These are phyloP conservation scores for Magnaporthiopsis rhizophila DNA, from an alignment of 2,329 filamentous ascomycete species.

Conservation along the genomic window DNA sequence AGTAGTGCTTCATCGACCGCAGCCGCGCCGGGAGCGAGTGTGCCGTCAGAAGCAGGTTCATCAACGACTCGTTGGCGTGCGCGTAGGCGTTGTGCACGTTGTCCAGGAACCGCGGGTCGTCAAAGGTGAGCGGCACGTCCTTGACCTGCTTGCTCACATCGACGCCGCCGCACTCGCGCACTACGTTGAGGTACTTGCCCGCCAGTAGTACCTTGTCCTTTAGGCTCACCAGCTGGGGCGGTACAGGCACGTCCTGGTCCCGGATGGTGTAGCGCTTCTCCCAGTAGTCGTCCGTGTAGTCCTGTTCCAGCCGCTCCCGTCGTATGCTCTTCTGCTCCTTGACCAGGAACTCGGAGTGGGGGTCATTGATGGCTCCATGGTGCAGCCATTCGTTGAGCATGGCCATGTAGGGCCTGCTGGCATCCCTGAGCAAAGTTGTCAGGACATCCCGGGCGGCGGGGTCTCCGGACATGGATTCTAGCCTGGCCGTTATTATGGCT, in stretches of 20 bases:
- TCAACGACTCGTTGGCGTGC: conserved; percentile 86
- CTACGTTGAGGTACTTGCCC: conserved; percentile 96
- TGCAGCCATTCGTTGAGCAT: conserved; percentile 99
- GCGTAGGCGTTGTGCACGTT: conserved; percentile 95
- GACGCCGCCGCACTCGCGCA: conserved; percentile 92
- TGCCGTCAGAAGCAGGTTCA: conserved; percentile 84
- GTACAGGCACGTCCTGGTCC: conserved; percentile 67
- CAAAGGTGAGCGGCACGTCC: conserved; percentile 86
- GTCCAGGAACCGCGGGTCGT: conserved; percentile 84
- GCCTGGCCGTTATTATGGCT: conserved; percentile 71
- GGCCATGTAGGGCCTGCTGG: conserved; percentile 89
- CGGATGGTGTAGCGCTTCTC: conserved; percentile 94
- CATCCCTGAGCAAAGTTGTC: conserved; percentile 74
- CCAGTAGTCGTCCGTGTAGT: conserved; percentile 99
- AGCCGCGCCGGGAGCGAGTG: conserved; percentile 83
- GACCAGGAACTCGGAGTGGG: conserved; percentile 87
- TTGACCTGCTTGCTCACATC: conserved; percentile 83
- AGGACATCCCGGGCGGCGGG: conserved; percentile 77
- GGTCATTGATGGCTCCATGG: conserved; percentile 89
- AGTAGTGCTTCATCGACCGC: conserved; percentile 93
- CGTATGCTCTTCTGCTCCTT: conserved; percentile 95
- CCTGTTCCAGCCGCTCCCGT: conserved; percentile 81
- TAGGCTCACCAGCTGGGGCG: conserved; percentile 81
- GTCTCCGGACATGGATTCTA: conserved; percentile 89
- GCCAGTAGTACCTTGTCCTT: conserved; percentile 93